Conservation (phyloP, 2,329 filamentous ascomycete species). For the Tolypocladium endophyticum region DNA sequence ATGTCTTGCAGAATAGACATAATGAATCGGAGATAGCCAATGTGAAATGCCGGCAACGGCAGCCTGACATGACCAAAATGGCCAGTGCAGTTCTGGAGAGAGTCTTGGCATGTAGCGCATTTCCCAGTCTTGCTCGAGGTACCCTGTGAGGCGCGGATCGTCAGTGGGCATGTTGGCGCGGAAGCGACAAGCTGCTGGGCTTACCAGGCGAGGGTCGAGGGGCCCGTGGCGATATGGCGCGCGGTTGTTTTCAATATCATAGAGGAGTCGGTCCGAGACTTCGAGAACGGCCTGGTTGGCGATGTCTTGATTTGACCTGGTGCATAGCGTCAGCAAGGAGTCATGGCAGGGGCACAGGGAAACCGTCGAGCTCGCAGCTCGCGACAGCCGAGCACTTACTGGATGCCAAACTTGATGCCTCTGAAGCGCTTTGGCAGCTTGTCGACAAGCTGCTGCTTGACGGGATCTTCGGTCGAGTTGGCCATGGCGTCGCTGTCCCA, state of each 20-base stretch:
- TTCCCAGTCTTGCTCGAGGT: conserved; percentile 73
- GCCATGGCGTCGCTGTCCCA: conserved; percentile 1
- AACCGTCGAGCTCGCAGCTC: no score
- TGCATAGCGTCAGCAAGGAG: not conserved
- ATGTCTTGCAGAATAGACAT: conserved; percentile 89
- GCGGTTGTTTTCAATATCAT: conserved; percentile 75
- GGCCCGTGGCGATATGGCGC: conserved; percentile 72
- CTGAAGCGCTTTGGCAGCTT: conserved; percentile 81
- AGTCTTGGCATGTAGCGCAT: conserved; percentile 76
- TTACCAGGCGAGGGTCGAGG: conserved; percentile 68
- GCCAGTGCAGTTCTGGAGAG: conserved; percentile 76
- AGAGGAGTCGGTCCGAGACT: conserved; percentile 87
- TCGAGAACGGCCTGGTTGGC: conserved; percentile 91
- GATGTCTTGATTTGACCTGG: conserved; percentile 81
- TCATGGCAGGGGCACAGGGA: not conserved
- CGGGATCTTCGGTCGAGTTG: conserved; percentile 3
- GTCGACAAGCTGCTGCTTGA: conserved; percentile 78
- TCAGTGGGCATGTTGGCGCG: not conserved
- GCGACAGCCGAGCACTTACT: conserved; percentile 42
- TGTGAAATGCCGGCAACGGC: conserved; percentile 86
- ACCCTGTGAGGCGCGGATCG: conserved; percentile 35
- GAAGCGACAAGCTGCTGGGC: conserved; percentile 4
- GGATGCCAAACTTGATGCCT: conserved; percentile 83
- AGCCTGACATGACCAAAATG: conserved; percentile 93
- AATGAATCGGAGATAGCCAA: conserved; percentile 90